Evolutionary conservation across 495 filamentous ascomycete genomes (phyloP), one percentile per base, ranked within the genome.

Genomic region (Neurospora sp.): DNA sequence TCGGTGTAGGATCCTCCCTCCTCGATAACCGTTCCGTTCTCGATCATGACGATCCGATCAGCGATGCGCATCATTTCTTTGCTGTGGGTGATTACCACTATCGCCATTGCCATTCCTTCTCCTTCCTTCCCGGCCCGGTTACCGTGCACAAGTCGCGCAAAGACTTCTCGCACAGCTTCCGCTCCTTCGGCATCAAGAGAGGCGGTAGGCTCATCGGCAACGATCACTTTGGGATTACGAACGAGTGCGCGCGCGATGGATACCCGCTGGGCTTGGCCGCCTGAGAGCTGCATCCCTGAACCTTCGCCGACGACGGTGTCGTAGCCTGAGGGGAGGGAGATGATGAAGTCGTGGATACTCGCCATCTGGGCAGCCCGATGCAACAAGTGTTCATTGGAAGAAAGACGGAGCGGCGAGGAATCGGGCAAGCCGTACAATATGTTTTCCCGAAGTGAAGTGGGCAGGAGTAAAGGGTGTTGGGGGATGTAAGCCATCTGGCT

Each of bases 201-300:
- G 38, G 89, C 92, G 0, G 96, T 98, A 5, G 94, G 91, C 79
- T 98, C 96, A 73, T 99, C 96, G 14, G 98, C 80, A 0, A 99
- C 86, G 22, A 98, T 78, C 8, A 97, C 79, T 48, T 85, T 84
- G 0, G 93, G 93, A 22, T 85, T 80, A 0, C 93, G 83, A 4
- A 92, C 83, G 2, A 98, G 81, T 5, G 95, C 94, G 1, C 96
- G 83, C 3, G 94, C 94, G 71, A 98, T 94, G 5, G 90, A 89
- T 7, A 98, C 74, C 0, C 93, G 86, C 77, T 97, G 94, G 3
- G 90, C 89, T 76, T 99, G 96, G 0, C 96, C 96, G 3, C 94
- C 94, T 0, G 91, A 93, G 1, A 99, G 78, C 0, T 87, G 85
- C 22, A 88, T 82, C 0, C 93, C 94, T 14, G 12, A 27, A 14